These are phyloP conservation scores for Fusarium xylarioides DNA, from an alignment of 2,329 filamentous ascomycete genomes.

Conservation along the genomic window DNA sequence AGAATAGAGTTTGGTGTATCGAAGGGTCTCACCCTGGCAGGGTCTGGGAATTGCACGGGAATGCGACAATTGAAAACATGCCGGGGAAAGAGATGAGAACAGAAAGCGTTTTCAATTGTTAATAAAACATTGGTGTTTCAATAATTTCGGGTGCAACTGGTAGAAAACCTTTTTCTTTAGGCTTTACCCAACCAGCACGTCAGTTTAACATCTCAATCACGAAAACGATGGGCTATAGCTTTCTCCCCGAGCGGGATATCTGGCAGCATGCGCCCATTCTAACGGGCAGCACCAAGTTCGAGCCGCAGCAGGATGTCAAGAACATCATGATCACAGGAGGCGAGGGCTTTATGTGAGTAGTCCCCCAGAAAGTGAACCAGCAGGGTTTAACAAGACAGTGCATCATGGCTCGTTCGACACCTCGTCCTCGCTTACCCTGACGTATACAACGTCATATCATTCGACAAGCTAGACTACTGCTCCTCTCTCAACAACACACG, in stretches of 20 bases:
- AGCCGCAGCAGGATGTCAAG: constrained; percentile 72
- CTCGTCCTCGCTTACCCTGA: constrained; percentile 76
- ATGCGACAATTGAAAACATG: accelerated
- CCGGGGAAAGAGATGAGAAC: not conserved
- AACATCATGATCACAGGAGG: constrained; percentile 88
- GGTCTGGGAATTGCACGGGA: not conserved
- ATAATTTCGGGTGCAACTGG: accelerated
- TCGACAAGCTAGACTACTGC: constrained; percentile 87
- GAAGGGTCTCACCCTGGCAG: not conserved
- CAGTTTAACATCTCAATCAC: accelerated
- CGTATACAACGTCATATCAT: constrained; percentile 81
- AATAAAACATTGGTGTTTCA: not conserved
- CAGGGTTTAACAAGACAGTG: constrained; percentile 52
- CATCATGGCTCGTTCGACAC: constrained; percentile 84
- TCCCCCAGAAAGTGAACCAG: not conserved
- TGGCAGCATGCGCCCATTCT: constrained; percentile 78
- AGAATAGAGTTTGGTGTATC: not conserved
- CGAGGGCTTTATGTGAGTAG: constrained; percentile 82
- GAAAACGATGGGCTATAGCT: not conserved
- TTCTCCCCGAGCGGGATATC: constrained; percentile 53
- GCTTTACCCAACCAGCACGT: accelerated
- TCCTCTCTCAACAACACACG: constrained; percentile 82
- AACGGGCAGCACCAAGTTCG: constrained; percentile 74
- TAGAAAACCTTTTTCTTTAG: accelerated
- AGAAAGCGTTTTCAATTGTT: not conserved